Base-by-base conservation (phyloP, 768 basidiomycete genomes). In the Lactifluus echinatus region DNA sequence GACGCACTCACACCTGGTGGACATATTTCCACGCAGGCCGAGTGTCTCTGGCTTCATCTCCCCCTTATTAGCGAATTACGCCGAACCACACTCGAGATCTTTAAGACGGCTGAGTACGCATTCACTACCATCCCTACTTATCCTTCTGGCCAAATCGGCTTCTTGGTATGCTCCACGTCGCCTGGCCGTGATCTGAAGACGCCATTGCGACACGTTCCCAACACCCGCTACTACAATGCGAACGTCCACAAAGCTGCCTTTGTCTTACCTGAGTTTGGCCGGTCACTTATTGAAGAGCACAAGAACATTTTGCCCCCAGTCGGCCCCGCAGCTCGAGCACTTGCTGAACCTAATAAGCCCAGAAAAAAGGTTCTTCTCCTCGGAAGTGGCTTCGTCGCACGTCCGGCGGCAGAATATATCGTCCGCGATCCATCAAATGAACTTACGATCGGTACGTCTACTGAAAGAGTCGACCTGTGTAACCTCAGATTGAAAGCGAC, bases 81-180 rank as follows among this genome's bases (percentile, higher is more conserved):
- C 59, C 71, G 73, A 54, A 86, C 82, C 71, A 87, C 87, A 40
- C 75, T 79, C 54, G 72, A 74, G 45, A 72, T 96, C 59, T 99
- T 97, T 77, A 78, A 87, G 37, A 80, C 82, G 17, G 77, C 84
- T 39, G 87, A 92, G 67, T 99, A 96, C 69, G 96, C 93, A 15
- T 96, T 79, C 73, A 94, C 93, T 59, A 97, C 93, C 21, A 94
- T 98, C 63, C 95, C 95, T 0, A 96, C 94, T 15, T 99, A 99
- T 73, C 96, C 96, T 19, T 87, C 89, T n/a, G 96, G 96, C 36
- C 93, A 94, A 68, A 99, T 98, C 66, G 94, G 96, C 23, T 94
- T 94, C 74, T 79, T 94, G 63, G 76, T 97, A 45, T 90, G 88
- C 70, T 85, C 93, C 54, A 93, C 88, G 72, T 85, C 85, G 28